These are phyloP conservation scores for Endocarpon pusillum DNA, from an alignment of 495 filamentous ascomycete species.

Conservation along the genomic window DNA sequence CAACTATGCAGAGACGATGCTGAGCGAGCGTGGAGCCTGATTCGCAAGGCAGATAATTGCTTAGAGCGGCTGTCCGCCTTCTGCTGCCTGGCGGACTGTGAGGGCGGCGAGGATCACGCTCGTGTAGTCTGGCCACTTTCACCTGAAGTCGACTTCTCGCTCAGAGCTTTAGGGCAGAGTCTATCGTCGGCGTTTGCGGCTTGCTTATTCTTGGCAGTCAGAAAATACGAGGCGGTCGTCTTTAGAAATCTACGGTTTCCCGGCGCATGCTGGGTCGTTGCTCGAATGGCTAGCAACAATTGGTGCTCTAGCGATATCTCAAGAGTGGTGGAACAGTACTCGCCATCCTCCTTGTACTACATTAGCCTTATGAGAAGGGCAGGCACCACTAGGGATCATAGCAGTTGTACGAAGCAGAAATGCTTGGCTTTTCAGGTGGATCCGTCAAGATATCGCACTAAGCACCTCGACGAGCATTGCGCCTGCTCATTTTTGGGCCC, in stretches of 20 bases:
- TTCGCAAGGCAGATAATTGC: background rate
- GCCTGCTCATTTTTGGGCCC: background rate
- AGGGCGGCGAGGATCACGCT: background rate
- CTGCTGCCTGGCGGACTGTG: background rate
- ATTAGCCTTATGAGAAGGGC: background rate
- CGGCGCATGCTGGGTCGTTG: background rate
- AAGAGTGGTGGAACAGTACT: background rate
- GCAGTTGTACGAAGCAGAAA: background rate
- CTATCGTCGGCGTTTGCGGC: background rate
- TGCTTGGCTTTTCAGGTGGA: background rate
- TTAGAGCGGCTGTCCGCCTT: background rate
- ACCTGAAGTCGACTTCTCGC: background rate
- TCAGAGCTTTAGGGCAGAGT: background rate
- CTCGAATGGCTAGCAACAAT: background rate
- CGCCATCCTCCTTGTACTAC: background rate
- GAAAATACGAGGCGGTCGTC: background rate
- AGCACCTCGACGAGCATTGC: background rate
- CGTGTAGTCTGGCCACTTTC: background rate
- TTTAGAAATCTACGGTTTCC: background rate
- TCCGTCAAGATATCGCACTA: background rate
- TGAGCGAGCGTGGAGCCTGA: background rate
- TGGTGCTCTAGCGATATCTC: background rate
- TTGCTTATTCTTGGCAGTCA: background rate
- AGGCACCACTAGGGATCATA: background rate
- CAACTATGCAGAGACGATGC: background rate